Base-by-base conservation (phyloP, 768 basidiomycete species). In the Termitomyces eurrhizus region DNA sequence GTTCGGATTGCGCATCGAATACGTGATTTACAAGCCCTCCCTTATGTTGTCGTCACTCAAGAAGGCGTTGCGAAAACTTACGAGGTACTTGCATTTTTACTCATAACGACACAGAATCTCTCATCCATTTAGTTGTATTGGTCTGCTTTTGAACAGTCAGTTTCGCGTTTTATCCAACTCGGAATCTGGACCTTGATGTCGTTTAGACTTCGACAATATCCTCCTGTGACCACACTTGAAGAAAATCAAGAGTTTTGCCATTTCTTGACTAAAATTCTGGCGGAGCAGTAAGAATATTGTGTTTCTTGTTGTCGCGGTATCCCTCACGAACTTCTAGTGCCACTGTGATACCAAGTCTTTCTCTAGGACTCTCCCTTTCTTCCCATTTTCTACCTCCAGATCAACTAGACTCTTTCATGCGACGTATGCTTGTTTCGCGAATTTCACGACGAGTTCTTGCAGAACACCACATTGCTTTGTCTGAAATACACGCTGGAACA, bases 391-490 rank as follows among this genome's bases (percentile, higher is more conserved):
- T 95, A 8, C 78, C 84, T 0, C 88, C 93, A 0, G 92, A 93
- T 60, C 80, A 83, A 44, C 79, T 95, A 13, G 93, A 95, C 70
- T 81, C 90, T 2, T 93, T 94, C 72, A 92, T 94, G 89, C 83
- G 87, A 26, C 85, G 93, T 26, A 96, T 96, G 93, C 81, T 96
- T 11, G 83, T 93, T 52, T 95, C 93, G 2, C 83, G 93, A 56
- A 94, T 95, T 70, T 94, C 93, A 13, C 83, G 93, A 24, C 86
- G 93, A 36, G 94, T 96, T 36, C 81, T 96, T 26, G 90, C 86
- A 4, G 92, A 95, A 69, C 93, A 96, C 65, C 93, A 96, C 66
- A 83, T 95, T 56, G 89, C 92, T 1, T 78, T 96, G 6, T 89
- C 92, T 7, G 79, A 83, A 59, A 82, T 80, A 32, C 77, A 84